phyloP scores from a whole-genome alignment of 768 basidiomycete species.

The Calocybe indica region DNA sequence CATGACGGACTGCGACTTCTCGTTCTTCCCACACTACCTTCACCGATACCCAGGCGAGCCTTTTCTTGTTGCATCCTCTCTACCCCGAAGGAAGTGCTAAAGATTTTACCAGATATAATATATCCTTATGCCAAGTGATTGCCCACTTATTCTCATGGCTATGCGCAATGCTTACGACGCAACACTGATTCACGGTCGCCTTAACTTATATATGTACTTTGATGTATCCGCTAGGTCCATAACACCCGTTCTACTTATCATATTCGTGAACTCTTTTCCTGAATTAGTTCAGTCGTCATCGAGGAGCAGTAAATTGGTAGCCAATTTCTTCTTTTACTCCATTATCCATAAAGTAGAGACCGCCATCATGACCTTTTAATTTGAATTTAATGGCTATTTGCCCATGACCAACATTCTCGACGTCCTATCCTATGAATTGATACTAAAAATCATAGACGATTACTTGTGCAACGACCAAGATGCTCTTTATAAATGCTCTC shows the following conservation, averaged over 20 bases:
- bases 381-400: background rate
- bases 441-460: slow-evolving; percentile 28
- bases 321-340: background rate
- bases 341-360: background rate
- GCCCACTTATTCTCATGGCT: no score
- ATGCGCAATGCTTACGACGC: no score
- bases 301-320: background rate
- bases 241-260: no score
- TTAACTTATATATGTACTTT: no score
- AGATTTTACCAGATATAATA: no score
- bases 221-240: no score
- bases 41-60: background rate
- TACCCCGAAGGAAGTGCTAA: no score
- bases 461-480: slow-evolving; percentile 25
- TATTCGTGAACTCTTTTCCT: no score
- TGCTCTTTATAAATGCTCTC: slow-evolving; percentile 32
- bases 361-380: no score
- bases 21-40: background rate
- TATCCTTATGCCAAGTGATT: no score
- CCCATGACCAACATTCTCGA: slow-evolving; percentile 3
- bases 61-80: no score
- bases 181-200: no score
- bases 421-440: slow-evolving; percentile 22
- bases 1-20: background rate
- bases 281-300: background rate